Base-by-base conservation (phyloP, 768 basidiomycete species). In the Roridomyces roridus region DNA sequence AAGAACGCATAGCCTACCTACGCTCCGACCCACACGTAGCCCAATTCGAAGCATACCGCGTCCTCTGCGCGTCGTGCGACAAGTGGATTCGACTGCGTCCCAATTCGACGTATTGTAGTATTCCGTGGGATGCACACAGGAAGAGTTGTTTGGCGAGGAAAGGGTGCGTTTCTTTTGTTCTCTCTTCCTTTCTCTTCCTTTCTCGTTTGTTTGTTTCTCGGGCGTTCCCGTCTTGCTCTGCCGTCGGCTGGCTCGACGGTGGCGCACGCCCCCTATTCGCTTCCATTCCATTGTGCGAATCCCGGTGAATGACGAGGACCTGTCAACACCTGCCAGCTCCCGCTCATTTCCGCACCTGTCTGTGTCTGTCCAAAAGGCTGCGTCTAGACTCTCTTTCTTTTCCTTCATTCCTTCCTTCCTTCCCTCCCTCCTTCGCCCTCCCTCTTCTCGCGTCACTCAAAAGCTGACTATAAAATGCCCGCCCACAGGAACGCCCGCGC, bases 21-120 rank as follows among this genome's bases (percentile, higher is more conserved):
- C 42, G 42, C 45, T 41, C 51, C 9, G 62, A 63, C 57, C 21
- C 50, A 23, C 47, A 63, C 41, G 57, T 63, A 29, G 57, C 57
- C 24, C 47, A 57, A 43, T 59, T 63, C 46, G 62, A 63, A 71
- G 84, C 91, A 0, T 91, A 91, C 67, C 81, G 89, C 10, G 89
- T 92, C 31, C 78, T 91, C 10, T 92, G 91, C 70, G 87, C 85
- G 43, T 85, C 82, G 5, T 93, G 91, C 73, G 86, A 91, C 70
- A 92, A 91, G 68, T 92, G 91, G 91, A 91, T 92, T 60, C 81
- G 91, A 15, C 77, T 92, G 18, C 81, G 91, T 8, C 89, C 90
- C 40, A 93, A 93, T 69, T 92, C 90, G 50, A 92, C 90, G 0
- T 93, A 91, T 65, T 93, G 91, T 66, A 88, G 86, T n/a, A 92